These are phyloP conservation scores for Phytophthora sp. DNA, from an alignment of 352 stramenopile species.

Conservation along the genomic window DNA sequence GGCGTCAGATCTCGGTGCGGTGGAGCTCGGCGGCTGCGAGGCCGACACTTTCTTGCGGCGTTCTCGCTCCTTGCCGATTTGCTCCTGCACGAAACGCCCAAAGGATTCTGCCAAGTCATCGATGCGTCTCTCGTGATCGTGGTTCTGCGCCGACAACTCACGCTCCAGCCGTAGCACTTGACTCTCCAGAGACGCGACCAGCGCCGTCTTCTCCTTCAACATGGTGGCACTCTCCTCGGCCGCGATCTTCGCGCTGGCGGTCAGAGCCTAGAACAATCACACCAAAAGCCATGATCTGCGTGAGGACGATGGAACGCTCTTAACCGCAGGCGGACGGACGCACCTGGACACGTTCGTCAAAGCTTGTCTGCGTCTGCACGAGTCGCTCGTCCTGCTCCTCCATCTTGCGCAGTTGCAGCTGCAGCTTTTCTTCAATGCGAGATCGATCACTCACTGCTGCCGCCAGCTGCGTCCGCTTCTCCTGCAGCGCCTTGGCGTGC, in stretches of 20 bases:
- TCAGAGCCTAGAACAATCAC: conserved; percentile 28
- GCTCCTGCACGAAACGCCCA: conserved; percentile 58
- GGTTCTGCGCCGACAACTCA: conserved; percentile 43
- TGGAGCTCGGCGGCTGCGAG: too few species aligned
- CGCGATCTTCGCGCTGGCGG: conserved; percentile 28
- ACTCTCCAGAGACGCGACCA: conserved; percentile 44
- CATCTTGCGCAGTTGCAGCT: conserved; percentile 45
- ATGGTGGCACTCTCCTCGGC: conserved; percentile 37
- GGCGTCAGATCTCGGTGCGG: conserved; percentile 7
- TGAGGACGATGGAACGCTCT: not conserved
- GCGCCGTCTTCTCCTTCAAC: conserved; percentile 40
- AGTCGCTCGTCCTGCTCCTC: conserved; percentile 47
- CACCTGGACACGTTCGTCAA: conserved; percentile 60
- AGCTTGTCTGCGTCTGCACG: conserved; percentile 43
- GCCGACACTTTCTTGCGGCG: conserved; percentile 38
- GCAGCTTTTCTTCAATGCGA: conserved; percentile 52
- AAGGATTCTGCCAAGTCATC: conserved; percentile 63
- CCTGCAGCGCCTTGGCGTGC: conserved; percentile 53
- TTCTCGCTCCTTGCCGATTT: conserved; percentile 52
- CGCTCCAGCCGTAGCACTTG: conserved; percentile 55
- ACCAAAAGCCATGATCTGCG: not conserved
- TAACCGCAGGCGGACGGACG: conserved; percentile 2
- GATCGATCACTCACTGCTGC: conserved; percentile 40
- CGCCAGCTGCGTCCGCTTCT: conserved; percentile 44
- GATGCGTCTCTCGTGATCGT: conserved; percentile 63